Percentiles rank a stretch among this genome's conserved stretches.
Evolutionary conservation across 2,329 filamentous ascomycete species (phyloP).

Genomic region (Basipetospora sp.): DNA sequence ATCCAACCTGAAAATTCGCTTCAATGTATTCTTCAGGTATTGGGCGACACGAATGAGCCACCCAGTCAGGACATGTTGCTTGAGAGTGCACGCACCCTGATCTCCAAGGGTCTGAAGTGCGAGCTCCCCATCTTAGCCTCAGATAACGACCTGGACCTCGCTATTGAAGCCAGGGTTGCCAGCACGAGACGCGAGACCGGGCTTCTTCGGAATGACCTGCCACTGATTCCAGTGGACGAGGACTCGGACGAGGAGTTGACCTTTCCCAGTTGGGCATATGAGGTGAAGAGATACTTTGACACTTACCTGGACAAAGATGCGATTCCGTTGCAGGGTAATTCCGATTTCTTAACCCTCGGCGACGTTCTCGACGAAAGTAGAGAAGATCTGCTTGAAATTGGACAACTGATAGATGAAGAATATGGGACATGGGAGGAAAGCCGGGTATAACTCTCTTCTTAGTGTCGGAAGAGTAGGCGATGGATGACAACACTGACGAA

Average conservation of each 20-base stretch:
- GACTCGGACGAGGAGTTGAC: slow-evolving; percentile 7
- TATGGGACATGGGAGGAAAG: no score
- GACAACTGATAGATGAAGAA: no score
- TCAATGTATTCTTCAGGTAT: neutral
- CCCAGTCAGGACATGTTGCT: neutral
- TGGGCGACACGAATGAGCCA: neutral
- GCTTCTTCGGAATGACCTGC: neutral
- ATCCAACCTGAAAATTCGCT: neutral
- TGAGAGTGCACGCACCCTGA: neutral
- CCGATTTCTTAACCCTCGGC: neutral
- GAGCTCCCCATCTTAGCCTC: neutral
- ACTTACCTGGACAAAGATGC: slow-evolving; percentile 5
- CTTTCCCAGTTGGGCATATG: slow-evolving; percentile 5
- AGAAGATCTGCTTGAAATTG: no score
- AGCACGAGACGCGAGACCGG: neutral
- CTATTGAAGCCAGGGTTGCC: neutral
- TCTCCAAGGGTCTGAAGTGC: neutral
- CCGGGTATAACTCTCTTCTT: no score
- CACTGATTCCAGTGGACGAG: slow-evolving; percentile 8
- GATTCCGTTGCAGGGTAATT: slow-evolving; percentile 5
- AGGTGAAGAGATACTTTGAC: slow-evolving; percentile 7
- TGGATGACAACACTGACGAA: no score
- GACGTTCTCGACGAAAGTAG: neutral
- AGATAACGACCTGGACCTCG: slow-evolving; percentile 1
- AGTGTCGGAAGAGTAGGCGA: no score